A percentile compares a stretch with the other conserved stretches of the same genome.
phyloP scores from a whole-genome alignment of 202 grass and related monocot species.

The Carex sylvatica region DNA sequence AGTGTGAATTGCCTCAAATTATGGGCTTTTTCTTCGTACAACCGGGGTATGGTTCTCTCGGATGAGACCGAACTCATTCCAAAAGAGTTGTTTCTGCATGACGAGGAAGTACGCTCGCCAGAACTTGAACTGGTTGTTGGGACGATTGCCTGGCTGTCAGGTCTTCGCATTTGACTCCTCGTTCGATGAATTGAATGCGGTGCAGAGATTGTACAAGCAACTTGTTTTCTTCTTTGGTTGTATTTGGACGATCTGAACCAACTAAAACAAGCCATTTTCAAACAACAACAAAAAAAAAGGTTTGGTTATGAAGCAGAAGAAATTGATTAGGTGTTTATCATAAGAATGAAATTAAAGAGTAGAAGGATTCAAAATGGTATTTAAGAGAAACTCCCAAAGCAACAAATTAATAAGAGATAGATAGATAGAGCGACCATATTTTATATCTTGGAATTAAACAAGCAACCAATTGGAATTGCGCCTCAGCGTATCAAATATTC shows the following conservation, averaged over 20 bases:
- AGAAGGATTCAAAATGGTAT: background rate
- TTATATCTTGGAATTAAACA: background rate
- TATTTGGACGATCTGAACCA: background rate
- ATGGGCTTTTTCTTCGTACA: conserved; percentile 31
- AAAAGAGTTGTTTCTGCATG: too few species aligned
- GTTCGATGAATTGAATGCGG: background rate
- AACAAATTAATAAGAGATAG: background rate
- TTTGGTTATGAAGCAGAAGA: background rate
- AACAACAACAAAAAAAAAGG: background rate
- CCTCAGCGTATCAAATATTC: background rate
- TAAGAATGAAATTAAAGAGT: too few species aligned
- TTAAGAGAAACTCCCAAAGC: background rate
- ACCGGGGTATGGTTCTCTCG: conserved; percentile 10
- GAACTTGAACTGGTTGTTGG: background rate
- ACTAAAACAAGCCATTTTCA: background rate
- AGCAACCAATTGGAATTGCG: background rate
- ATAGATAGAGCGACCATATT: background rate
- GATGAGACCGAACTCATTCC: too few species aligned
- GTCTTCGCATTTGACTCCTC: background rate
- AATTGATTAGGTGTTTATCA: background rate
- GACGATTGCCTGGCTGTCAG: background rate
- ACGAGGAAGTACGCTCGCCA: background rate
- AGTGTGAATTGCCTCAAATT: conserved; percentile 37
- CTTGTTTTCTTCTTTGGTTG: background rate
- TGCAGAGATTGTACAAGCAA: background rate